Conservation (phyloP, 768 basidiomycete genomes). For the Hirschioporus abietinus region DNA sequence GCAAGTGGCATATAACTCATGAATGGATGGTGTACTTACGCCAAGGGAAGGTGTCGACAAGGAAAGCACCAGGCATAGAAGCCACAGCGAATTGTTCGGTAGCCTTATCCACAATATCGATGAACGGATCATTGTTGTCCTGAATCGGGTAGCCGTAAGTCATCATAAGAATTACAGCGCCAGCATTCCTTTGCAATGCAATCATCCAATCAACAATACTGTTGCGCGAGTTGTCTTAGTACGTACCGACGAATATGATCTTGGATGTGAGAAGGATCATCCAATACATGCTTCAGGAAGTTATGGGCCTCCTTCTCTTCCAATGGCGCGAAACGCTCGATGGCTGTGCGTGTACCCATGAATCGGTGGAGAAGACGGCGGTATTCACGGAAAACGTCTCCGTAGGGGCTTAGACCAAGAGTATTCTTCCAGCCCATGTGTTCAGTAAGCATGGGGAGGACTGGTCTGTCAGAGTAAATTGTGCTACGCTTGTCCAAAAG, state of each 20-base stretch:
- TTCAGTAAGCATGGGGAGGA: slow-evolving; percentile 21
- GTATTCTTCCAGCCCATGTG: slow-evolving; percentile 11
- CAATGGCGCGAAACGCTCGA: background rate
- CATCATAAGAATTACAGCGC: slow-evolving; percentile 6
- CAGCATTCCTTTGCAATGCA: background rate
- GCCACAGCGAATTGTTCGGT: slow-evolving; percentile 19
- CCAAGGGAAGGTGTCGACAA: slow-evolving; percentile 26
- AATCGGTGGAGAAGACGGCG: background rate
- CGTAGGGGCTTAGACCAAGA: background rate
- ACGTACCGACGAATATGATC: background rate
- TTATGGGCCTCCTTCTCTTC: background rate
- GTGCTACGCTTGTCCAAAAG: slow-evolving; percentile 25
- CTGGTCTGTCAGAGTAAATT: slow-evolving; percentile 23
- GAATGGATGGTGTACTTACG: slow-evolving; percentile 18
- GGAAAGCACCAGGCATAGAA: slow-evolving; percentile 28
- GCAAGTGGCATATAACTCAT: background rate
- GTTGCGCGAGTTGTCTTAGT: background rate
- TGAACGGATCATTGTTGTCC: slow-evolving; percentile 14
- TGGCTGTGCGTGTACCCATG: background rate
- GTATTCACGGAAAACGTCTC: slow-evolving; percentile 10
- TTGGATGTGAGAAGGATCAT: background rate
- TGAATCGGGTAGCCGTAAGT: slow-evolving; percentile 5
- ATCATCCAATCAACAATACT: background rate
- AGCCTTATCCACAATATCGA: slow-evolving; percentile 22
- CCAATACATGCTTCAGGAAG: background rate